A percentile compares a stretch with the other conserved stretches of the same genome.
Conservation (phyloP, 2,329 filamentous ascomycete genomes). For the Aspergillus udagawae region DNA sequence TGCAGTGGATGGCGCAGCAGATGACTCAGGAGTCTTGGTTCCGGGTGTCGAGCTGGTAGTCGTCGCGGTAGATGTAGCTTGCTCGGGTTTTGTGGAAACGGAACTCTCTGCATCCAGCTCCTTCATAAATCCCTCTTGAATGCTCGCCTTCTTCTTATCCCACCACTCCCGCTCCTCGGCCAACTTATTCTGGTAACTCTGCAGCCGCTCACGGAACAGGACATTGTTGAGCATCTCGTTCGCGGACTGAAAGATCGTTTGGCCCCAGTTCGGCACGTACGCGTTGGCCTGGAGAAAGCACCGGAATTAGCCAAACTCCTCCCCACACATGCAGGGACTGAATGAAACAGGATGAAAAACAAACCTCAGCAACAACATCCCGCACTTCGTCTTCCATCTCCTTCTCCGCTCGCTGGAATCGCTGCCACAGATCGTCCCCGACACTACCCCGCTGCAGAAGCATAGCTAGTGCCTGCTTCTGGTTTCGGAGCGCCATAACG, state of each 20-base stretch:
- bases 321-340: neutral
- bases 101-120: constrained; percentile 56
- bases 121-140: constrained; percentile 75
- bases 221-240: constrained; percentile 92
- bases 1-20: constrained; percentile 33
- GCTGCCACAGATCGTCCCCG: constrained; percentile 92
- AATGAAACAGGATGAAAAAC: constrained; percentile 19
- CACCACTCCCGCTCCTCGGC: constrained; percentile 83
- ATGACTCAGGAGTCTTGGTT: constrained; percentile 17
- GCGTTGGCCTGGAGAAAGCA: constrained; percentile 66
- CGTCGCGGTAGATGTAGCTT: constrained; percentile 9
- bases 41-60: constrained; percentile 7
- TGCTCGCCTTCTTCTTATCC: constrained; percentile 73
- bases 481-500: constrained; percentile 80
- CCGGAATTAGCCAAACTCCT: neutral
- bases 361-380: constrained; percentile 88
- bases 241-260: constrained; percentile 93
- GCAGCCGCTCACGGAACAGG: constrained; percentile 67
- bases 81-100: constrained; percentile 8
- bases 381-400: constrained; percentile 95
- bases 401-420: constrained; percentile 87
- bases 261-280: constrained; percentile 82
- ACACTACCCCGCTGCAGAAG: constrained; percentile 87
- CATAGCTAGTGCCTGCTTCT: constrained; percentile 80
- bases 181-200: constrained; percentile 68